These are phyloP conservation scores for Alternaria arbusti DNA, from an alignment of 2,329 filamentous ascomycete genomes.

Conservation along the genomic window DNA sequence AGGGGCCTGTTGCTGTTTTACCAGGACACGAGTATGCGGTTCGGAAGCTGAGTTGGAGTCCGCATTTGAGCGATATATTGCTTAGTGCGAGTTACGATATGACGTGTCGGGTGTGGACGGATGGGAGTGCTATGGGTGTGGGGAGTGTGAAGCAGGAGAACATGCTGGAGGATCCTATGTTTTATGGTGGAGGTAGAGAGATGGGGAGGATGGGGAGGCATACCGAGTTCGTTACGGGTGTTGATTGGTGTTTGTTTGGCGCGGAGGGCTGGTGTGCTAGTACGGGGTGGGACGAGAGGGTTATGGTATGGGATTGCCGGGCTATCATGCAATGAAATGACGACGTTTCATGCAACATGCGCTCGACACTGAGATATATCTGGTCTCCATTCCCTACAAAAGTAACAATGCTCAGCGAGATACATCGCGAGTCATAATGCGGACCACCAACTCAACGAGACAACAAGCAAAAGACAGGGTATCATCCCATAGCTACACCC, in stretches of 20 bases:
- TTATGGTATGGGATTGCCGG: constrained; percentile 91
- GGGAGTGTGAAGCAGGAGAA: constrained; percentile 42
- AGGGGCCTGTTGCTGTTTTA: constrained; percentile 75
- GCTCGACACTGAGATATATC: background rate
- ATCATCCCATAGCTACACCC: constrained; percentile 20
- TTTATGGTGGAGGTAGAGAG: constrained; percentile 66
- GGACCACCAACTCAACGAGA: background rate
- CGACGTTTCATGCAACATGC: background rate
- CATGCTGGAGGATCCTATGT: constrained; percentile 46
- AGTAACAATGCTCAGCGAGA: background rate
- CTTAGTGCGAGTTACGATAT: constrained; percentile 96
- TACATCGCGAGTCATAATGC: background rate
- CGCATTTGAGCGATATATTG: constrained; percentile 87
- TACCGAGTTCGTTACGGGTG: constrained; percentile 94
- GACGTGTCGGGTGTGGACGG: constrained; percentile 93
- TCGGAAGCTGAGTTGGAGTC: constrained; percentile 85
- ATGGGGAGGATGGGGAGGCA: constrained; percentile 89
- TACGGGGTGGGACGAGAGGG: constrained; percentile 89
- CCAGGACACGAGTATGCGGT: constrained; percentile 91
- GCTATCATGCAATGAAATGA: constrained; percentile 59
- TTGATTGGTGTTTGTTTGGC: constrained; percentile 98
- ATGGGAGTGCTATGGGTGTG: constrained; percentile 65
- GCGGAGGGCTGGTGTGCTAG: constrained; percentile 95
- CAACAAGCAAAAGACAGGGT: constrained; percentile 18
- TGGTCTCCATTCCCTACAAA: background rate